A percentile compares a stretch with the other conserved stretches of the same genome.
phyloP scores from a whole-genome alignment of 2,329 filamentous ascomycete species.

The Xenoacremonium recifei region DNA sequence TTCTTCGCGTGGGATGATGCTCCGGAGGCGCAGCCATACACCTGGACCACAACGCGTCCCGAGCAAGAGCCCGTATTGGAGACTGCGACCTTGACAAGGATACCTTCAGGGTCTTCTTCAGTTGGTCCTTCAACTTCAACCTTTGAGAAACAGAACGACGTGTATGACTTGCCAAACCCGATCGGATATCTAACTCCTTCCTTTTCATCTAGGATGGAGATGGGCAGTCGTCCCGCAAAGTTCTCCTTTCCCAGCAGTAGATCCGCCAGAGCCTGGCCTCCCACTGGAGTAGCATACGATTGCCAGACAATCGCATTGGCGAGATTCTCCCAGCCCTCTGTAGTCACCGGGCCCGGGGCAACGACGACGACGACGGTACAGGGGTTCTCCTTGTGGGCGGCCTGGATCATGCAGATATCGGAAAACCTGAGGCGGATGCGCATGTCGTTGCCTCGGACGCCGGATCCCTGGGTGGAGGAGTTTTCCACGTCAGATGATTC shows the following conservation, averaged over 20 bases:
- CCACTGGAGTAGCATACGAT: background rate
- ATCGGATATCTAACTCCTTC: constrained; percentile 14
- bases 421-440: background rate
- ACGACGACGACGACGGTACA: background rate
- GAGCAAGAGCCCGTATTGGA: constrained; percentile 7
- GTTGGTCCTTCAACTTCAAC: background rate
- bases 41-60: constrained; percentile 14
- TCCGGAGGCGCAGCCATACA: constrained; percentile 14
- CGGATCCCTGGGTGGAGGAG: background rate
- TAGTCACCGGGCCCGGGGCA: background rate
- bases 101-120: background rate
- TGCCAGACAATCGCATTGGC: background rate
- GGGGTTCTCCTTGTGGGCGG: background rate
- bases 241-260: background rate
- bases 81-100: background rate
- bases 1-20: constrained; percentile 5
- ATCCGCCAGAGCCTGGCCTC: background rate
- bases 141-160: constrained; percentile 3
- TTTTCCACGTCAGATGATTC: too few relatives aligned
- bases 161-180: constrained; percentile 21
- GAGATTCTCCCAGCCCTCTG: background rate
- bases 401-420: background rate
- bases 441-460: background rate
- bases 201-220: background rate
- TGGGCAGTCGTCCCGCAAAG: background rate